phyloP scores from a whole-genome alignment of 345 rosid genomes.

The Ricinus communis region DNA sequence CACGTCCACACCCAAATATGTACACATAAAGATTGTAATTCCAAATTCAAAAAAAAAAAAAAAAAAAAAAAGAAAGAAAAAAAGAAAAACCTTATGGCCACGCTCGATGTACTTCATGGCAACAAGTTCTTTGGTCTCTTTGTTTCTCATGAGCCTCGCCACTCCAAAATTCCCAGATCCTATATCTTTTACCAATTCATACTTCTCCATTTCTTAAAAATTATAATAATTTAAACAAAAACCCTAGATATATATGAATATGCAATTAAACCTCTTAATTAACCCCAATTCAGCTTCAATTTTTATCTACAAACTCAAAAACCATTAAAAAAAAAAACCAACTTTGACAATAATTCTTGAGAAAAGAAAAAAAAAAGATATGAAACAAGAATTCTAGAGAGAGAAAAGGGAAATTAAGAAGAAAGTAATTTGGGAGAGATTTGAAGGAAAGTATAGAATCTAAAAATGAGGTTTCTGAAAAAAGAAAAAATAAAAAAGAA shows the following conservation, averaged over 20 bases:
- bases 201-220: constrained; percentile 23
- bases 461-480: background rate
- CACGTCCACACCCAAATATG: no score
- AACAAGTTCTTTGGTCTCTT: constrained; percentile 23
- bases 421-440: background rate
- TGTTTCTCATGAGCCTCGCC: constrained; percentile 31
- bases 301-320: background rate
- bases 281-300: background rate
- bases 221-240: no score
- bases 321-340: background rate
- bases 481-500: background rate
- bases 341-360: background rate
- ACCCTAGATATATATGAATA: no score
- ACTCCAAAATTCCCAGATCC: constrained; percentile 32
- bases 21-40: no score
- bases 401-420: background rate
- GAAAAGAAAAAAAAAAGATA: background rate
- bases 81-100: constrained; percentile 15
- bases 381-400: background rate
- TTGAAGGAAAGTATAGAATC: constrained; percentile 24
- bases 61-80: background rate
- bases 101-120: constrained; percentile 33
- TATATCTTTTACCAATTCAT: constrained; percentile 27
- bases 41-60: no score
- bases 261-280: no score